Conservation (phyloP, 2,329 filamentous ascomycete genomes). For the Pyrenophora seminiperda region DNA sequence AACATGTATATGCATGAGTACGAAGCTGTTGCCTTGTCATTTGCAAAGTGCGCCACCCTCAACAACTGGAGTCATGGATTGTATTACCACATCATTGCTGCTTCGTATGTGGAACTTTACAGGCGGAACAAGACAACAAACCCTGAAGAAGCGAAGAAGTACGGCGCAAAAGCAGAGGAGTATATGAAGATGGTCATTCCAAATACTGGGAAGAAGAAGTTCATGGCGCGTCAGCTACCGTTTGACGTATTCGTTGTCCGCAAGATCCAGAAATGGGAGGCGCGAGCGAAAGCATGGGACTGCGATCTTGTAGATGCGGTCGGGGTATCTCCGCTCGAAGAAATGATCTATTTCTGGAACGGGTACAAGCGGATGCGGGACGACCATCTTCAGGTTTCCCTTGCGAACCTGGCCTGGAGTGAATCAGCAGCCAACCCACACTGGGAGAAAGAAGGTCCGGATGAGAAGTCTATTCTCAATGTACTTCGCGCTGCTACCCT, state of each 20-base stretch:
- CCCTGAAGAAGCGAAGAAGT: slow-evolving; percentile 51
- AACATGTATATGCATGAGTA: slow-evolving; percentile 82
- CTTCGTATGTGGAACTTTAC: slow-evolving; percentile 80
- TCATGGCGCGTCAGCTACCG: slow-evolving; percentile 87
- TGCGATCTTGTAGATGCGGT: slow-evolving; percentile 76
- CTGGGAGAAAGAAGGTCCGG: slow-evolving; percentile 59
- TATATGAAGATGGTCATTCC: slow-evolving; percentile 73
- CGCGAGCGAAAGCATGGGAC: slow-evolving; percentile 68
- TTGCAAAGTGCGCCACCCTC: slow-evolving; percentile 59
- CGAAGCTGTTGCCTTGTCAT: slow-evolving; percentile 72
- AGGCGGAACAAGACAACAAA: slow-evolving; percentile 58
- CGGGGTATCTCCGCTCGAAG: slow-evolving; percentile 78
- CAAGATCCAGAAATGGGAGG: slow-evolving; percentile 88
- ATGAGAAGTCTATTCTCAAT: slow-evolving; percentile 68
- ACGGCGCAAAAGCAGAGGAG: slow-evolving; percentile 63
- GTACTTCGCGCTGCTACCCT: slow-evolving; percentile 70
- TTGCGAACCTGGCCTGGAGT: slow-evolving; percentile 70
- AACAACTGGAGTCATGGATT: slow-evolving; percentile 91
- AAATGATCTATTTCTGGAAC: slow-evolving; percentile 96
- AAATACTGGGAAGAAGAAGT: slow-evolving; percentile 80
- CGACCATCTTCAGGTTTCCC: slow-evolving; percentile 66
- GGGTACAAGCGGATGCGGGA: slow-evolving; percentile 79
- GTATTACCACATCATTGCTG: slow-evolving; percentile 87
- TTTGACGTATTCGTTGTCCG: slow-evolving; percentile 85
- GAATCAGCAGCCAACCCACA: slow-evolving; percentile 57